A percentile compares a stretch with the other conserved stretches of the same genome.
These are phyloP conservation scores for Aspergillus proliferans DNA, from an alignment of 2,329 filamentous ascomycete genomes.

Conservation along the genomic window DNA sequence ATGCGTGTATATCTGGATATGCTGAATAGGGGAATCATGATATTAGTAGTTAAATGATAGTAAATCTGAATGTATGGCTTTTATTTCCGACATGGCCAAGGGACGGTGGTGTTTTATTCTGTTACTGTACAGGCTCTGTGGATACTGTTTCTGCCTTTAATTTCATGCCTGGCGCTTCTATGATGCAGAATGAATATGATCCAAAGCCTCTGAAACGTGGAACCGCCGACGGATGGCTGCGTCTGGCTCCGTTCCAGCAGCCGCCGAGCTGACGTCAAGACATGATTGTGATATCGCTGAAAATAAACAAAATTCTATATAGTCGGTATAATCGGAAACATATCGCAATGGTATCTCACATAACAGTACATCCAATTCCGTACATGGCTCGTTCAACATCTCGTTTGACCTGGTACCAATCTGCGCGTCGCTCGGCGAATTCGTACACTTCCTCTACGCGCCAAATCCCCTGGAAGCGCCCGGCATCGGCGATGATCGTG, in stretches of 20 bases:
- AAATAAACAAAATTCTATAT: not conserved
- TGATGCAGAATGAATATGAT: not conserved
- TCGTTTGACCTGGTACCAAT: conserved; percentile 87
- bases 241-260: conserved; percentile 6
- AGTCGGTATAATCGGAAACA: too few relatives aligned
- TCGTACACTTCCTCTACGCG: conserved; percentile 95
- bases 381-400: conserved; percentile 97
- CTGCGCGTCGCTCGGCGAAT: conserved; percentile 85
- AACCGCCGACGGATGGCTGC: not conserved
- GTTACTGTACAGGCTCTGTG: not conserved
- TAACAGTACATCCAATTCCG: conserved; percentile 78
- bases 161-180: not conserved
- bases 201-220: too few relatives aligned
- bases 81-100: too few relatives aligned
- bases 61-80: too few relatives aligned
- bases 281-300: not conserved
- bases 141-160: too few relatives aligned
- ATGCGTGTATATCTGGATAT: not conserved
- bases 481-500: conserved; percentile 83
- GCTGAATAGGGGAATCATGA: too few relatives aligned
- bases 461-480: conserved; percentile 87
- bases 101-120: not conserved
- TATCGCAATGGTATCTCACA: conserved; percentile 50
- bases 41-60: too few relatives aligned
- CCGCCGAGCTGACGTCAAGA: conserved; percentile 13